phyloP scores from a whole-genome alignment of 805 yeast species.

The Starmerella sp. region DNA sequence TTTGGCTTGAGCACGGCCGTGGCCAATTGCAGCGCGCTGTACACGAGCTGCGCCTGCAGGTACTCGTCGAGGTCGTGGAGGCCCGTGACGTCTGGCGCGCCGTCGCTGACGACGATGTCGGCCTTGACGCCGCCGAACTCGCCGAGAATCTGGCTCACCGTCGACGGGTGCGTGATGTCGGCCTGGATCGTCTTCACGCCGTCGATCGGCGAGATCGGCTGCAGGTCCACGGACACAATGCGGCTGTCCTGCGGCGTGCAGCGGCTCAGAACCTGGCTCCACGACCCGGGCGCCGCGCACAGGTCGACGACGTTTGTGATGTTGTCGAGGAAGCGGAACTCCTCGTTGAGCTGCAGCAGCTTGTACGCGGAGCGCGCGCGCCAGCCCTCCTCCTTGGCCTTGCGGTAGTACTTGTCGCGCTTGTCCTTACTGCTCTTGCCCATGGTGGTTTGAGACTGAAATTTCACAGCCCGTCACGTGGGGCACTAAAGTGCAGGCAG shows the following conservation, averaged over 20 bases:
- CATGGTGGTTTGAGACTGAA: constrained; percentile 36
- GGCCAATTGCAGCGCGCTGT: constrained; percentile 84
- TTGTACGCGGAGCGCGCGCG: constrained; percentile 95
- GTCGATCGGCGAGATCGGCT: constrained; percentile 94
- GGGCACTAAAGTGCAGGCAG: neutral
- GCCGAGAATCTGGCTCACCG: constrained; percentile 61
- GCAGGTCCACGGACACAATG: constrained; percentile 89
- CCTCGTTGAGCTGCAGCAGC: constrained; percentile 78
- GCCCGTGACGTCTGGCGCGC: constrained; percentile 98
- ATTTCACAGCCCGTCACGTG: constrained; percentile 1
- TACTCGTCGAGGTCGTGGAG: constrained; percentile 93
- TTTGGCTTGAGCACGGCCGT: constrained; percentile 81
- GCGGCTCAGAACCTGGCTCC: constrained; percentile 83
- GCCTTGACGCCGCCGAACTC: constrained; percentile 87
- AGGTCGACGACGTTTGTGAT: constrained; percentile 82
- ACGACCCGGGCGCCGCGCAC: constrained; percentile 98
- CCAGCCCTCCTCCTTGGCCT: constrained; percentile 97
- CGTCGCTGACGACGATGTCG: constrained; percentile 92
- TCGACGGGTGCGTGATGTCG: constrained; percentile 92
- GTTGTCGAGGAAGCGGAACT: constrained; percentile 65
- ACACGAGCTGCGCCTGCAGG: constrained; percentile 85
- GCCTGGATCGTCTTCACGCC: constrained; percentile 89
- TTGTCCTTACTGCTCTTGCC: constrained; percentile 93
- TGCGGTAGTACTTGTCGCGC: constrained; percentile 71
- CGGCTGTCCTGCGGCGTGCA: constrained; percentile 51